These are phyloP conservation scores for Heritiera littoralis DNA, from an alignment of 345 rosid genomes.

Conservation along the genomic window DNA sequence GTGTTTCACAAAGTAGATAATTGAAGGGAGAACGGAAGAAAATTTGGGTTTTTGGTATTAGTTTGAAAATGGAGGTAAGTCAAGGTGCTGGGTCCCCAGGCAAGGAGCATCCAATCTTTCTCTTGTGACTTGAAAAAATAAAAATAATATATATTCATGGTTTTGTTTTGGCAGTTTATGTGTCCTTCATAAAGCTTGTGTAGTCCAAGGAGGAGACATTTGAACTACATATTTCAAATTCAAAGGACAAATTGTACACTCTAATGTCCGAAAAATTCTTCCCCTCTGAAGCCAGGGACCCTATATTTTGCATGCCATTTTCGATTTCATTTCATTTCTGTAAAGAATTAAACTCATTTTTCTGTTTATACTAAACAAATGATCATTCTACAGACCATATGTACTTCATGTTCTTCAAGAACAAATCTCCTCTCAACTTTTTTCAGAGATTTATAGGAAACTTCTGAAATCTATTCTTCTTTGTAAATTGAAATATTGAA, in stretches of 20 bases:
- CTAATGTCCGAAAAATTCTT: conserved; percentile 22
- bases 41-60: background rate
- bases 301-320: conserved; percentile 13
- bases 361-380: background rate
- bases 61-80: conserved; percentile 17
- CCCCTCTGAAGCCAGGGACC: conserved; percentile 28
- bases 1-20: conserved; percentile 14
- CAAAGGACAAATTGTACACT: conserved; percentile 33
- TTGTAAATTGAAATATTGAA: too few species aligned
- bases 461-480: too few species aligned
- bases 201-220: conserved; percentile 40
- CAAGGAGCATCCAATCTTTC: conserved; percentile 18
- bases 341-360: background rate
- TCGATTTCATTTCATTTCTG: conserved; percentile 3
- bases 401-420: conserved; percentile 7
- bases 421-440: background rate
- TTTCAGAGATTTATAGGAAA: too few species aligned
- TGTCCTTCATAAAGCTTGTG: conserved; percentile 27
- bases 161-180: conserved; percentile 27
- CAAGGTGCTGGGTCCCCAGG: conserved; percentile 25
- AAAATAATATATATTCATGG: background rate
- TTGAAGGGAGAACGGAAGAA: background rate
- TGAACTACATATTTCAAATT: conserved; percentile 31
- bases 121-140: conserved; percentile 4
- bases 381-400: background rate